A percentile compares a stretch with the other conserved stretches of the same genome.
Evolutionary conservation across 192 early-diverging fungal genomes (phyloP).

Genomic region (Backusella circina): DNA sequence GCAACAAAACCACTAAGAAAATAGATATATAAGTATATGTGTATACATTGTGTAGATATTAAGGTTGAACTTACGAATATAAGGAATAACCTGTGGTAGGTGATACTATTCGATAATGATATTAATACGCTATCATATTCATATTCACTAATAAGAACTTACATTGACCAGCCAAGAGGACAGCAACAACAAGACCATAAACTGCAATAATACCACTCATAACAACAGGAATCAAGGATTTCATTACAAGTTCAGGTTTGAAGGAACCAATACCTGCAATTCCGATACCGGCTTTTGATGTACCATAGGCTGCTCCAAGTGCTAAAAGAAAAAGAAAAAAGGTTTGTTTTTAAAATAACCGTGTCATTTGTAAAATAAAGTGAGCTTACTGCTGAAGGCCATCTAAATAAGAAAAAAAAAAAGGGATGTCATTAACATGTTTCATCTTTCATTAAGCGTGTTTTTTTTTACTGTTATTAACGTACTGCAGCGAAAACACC

Average conservation of each 20-base stretch:
- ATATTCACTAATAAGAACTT: conserved; percentile 40
- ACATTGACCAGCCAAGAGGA: conserved; percentile 79
- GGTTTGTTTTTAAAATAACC: background rate
- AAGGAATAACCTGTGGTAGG: conserved; percentile 32
- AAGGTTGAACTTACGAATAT: conserved; percentile 57
- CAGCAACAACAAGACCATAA: conserved; percentile 96
- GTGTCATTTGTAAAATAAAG: background rate
- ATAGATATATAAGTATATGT: too few species aligned
- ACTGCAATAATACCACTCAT: conserved; percentile 99
- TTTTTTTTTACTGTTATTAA: conserved; percentile 36
- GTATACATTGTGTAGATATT: too few species aligned
- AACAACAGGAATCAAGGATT: conserved; percentile 88
- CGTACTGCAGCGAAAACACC: conserved; percentile 90
- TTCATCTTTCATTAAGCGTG: conserved; percentile 5
- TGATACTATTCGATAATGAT: too few species aligned
- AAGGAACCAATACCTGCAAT: conserved; percentile 84
- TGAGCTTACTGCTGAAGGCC: conserved; percentile 26
- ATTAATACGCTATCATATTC: background rate
- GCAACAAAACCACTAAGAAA: conserved; percentile 70
- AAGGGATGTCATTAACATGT: background rate
- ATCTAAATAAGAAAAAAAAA: conserved; percentile 12
- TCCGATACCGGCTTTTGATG: conserved; percentile 88
- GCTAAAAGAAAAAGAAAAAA: conserved; percentile 40
- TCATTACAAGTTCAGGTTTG: conserved; percentile 86
- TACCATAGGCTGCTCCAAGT: conserved; percentile 91